These are phyloP conservation scores for Pyrenochaeta sp. DNA, from an alignment of 2,329 filamentous ascomycete species.

Conservation along the genomic window DNA sequence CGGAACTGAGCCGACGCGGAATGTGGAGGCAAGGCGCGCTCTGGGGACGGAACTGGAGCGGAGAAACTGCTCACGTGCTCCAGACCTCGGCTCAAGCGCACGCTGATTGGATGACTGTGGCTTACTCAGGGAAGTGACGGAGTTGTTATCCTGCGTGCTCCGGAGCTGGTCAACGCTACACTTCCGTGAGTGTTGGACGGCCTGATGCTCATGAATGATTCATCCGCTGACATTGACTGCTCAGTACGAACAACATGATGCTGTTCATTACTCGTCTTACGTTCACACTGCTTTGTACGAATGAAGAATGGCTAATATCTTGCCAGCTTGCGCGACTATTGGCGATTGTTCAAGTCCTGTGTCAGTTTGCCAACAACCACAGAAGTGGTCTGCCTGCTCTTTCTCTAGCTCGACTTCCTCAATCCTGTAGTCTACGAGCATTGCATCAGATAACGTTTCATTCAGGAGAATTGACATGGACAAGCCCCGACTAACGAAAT, in stretches of 20 bases:
- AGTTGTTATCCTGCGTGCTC: slow-evolving; percentile 12
- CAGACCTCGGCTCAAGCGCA: background rate
- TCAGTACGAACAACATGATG: too few species aligned
- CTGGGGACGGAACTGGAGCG: slow-evolving; percentile 6
- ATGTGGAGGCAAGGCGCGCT: slow-evolving; percentile 21
- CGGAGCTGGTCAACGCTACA: background rate
- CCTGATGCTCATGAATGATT: background rate
- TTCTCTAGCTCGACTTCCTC: background rate
- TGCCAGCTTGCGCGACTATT: too few species aligned
- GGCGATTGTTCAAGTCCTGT: too few species aligned
- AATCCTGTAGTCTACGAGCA: background rate
- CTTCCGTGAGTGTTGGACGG: background rate
- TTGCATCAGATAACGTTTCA: background rate
- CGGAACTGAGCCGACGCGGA: slow-evolving; percentile 22
- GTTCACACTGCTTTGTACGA: background rate
- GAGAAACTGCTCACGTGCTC: slow-evolving; percentile 15
- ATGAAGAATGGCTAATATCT: too few species aligned
- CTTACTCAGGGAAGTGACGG: slow-evolving; percentile 18
- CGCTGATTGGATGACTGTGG: slow-evolving; percentile 17
- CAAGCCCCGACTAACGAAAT: background rate
- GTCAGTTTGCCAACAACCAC: background rate
- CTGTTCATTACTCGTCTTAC: too few species aligned
- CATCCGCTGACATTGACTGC: too few species aligned
- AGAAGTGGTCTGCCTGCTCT: background rate
- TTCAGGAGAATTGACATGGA: background rate